Percentiles rank a stretch among this genome's conserved stretches.
These are phyloP conservation scores for Mycena citricolor DNA, from an alignment of 1,284 basidiomycete genomes.

Conservation along the genomic window DNA sequence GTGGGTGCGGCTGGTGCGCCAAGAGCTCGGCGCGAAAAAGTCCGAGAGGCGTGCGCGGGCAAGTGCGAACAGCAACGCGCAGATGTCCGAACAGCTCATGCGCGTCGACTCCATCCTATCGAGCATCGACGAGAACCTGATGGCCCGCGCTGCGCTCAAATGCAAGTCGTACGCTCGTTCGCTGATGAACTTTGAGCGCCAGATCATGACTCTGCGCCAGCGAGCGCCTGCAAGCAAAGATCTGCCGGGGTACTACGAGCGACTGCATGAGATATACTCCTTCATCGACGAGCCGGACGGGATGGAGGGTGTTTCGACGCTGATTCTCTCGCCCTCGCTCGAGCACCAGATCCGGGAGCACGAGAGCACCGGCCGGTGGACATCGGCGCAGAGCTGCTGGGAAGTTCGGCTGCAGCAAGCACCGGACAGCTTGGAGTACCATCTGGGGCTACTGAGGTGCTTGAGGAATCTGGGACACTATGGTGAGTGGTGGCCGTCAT, in stretches of 20 bases:
- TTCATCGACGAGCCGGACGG: slow-evolving; percentile 97
- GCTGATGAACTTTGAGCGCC: slow-evolving; percentile 92
- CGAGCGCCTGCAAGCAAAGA: slow-evolving; percentile 46
- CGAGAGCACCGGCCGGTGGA: slow-evolving; percentile 97
- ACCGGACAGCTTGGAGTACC: slow-evolving; percentile 86
- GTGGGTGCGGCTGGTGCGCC: slow-evolving; percentile 77
- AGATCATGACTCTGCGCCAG: slow-evolving; percentile 58
- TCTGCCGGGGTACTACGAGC: slow-evolving; percentile 83
- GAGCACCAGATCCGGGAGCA: slow-evolving; percentile 99
- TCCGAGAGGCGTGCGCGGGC: slow-evolving; percentile 49
- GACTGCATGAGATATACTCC: slow-evolving; percentile 94
- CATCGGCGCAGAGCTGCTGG: slow-evolving; percentile 99
- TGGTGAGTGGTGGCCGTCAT: slow-evolving; percentile 53
- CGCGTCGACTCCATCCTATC: slow-evolving; percentile 79
- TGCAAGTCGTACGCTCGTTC: slow-evolving; percentile 95
- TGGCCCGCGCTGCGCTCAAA: slow-evolving; percentile 92
- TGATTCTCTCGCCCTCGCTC: slow-evolving; percentile 86
- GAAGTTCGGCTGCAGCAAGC: slow-evolving; percentile 93
- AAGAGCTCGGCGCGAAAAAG: slow-evolving; percentile 54
- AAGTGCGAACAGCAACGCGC: slow-evolving; percentile 33
- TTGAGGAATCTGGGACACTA: slow-evolving; percentile 96
- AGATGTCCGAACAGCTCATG: slow-evolving; percentile 58
- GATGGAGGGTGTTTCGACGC: slow-evolving; percentile 96
- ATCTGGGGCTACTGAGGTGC: slow-evolving; percentile 89
- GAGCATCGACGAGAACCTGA: slow-evolving; percentile 84